Conservation (phyloP, 176 grass and related monocot species). For the Secale cereale region DNA sequence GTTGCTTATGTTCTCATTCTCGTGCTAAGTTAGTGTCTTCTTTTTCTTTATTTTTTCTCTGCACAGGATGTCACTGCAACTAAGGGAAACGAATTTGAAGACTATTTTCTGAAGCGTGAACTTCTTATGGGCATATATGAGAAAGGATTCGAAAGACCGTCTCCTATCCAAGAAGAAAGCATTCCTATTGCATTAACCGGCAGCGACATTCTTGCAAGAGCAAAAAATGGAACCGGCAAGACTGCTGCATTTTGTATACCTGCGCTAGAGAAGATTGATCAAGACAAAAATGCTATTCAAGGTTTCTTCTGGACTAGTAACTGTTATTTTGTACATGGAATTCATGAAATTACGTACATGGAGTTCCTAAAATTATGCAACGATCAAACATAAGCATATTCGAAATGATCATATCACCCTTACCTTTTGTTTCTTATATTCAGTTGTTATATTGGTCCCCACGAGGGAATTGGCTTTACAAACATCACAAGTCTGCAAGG, state of each 20-base stretch:
- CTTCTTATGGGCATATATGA: constrained; percentile 99
- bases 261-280: constrained; percentile 89
- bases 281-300: constrained; percentile 88
- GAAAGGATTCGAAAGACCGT: constrained; percentile 91
- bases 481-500: constrained; percentile 96
- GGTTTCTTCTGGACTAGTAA: constrained; percentile 37
- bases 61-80: constrained; percentile 88
- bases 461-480: constrained; percentile 90
- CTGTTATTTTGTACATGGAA: background rate
- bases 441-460: constrained; percentile 92
- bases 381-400: constrained; percentile 2
- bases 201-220: constrained; percentile 93
- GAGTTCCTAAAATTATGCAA: background rate
- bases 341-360: background rate
- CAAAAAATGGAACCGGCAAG: constrained; percentile 94
- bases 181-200: constrained; percentile 97
- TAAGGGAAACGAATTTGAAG: constrained; percentile 97
- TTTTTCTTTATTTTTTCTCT: background rate
- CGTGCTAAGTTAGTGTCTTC: background rate
- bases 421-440: constrained; percentile 25
- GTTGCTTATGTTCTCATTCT: background rate
- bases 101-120: constrained; percentile 96
- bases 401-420: background rate
- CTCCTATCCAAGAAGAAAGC: constrained; percentile 97
- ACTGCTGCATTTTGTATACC: constrained; percentile 97